These are phyloP conservation scores for Singerocomus inundabilis DNA, from an alignment of 1,284 basidiomycete species.

Conservation along the genomic window DNA sequence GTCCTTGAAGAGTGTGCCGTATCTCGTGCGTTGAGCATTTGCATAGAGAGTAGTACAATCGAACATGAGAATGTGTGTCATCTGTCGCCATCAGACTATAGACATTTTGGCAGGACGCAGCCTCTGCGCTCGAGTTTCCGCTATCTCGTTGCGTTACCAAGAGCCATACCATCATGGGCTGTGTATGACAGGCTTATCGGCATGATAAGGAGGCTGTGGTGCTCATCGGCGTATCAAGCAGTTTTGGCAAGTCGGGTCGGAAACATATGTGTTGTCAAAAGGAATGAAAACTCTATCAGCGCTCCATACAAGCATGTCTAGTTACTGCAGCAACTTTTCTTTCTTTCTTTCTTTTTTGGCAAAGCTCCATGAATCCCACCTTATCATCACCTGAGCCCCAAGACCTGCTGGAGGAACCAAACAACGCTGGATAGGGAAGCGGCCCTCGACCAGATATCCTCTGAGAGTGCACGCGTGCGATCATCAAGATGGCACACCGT, in stretches of 20 bases:
- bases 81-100: too few species aligned
- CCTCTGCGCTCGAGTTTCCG: too few species aligned
- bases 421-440: constrained; percentile 14
- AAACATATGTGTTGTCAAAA: background rate
- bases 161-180: too few species aligned
- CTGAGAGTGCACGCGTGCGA: constrained; percentile 23
- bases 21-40: too few species aligned
- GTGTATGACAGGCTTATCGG: background rate
- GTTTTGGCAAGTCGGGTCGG: background rate
- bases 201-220: constrained; percentile 2
- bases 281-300: background rate
- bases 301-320: background rate
- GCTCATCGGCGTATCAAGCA: background rate
- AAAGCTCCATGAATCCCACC: constrained; percentile 3
- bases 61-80: too few species aligned
- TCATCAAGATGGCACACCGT: constrained; percentile 24
- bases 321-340: background rate
- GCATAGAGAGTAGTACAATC: too few species aligned
- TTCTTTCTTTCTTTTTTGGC: too few species aligned
- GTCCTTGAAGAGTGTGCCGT: too few species aligned
- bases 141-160: too few species aligned
- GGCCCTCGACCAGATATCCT: constrained; percentile 8
- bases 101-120: too few species aligned
- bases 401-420: constrained; percentile 14
- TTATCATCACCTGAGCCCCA: constrained; percentile 1